Conservation (phyloP, 192 early-diverging fungal species). For the Podochytrium sp. region DNA sequence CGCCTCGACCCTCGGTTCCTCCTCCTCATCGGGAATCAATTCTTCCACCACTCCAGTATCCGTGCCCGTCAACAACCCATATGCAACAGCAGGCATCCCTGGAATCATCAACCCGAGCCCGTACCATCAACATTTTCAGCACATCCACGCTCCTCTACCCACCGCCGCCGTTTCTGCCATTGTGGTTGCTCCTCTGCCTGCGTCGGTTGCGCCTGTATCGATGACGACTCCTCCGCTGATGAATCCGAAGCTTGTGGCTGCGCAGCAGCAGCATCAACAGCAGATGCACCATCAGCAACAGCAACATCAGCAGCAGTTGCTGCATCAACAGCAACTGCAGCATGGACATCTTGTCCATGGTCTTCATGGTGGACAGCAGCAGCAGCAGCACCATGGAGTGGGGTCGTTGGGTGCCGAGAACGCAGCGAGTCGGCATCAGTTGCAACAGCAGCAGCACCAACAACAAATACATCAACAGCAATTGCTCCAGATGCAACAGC, state of each 20-base stretch:
- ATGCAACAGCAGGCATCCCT: conserved; percentile 9
- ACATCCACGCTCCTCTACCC: not conserved
- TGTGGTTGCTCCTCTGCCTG: too few species aligned
- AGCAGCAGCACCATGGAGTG: not conserved
- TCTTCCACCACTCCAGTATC: too few species aligned
- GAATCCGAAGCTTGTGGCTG: not conserved
- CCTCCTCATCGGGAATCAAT: too few species aligned
- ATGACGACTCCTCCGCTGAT: not conserved
- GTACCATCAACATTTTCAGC: conserved; percentile 6
- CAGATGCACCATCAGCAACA: not conserved
- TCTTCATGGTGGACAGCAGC: not conserved
- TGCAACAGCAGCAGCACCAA: not conserved
- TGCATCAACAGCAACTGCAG: conserved; percentile 50
- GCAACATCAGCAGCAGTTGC: conserved; percentile 55
- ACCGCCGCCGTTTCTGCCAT: not conserved
- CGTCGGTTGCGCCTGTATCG: not conserved
- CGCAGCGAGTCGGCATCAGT: conserved; percentile 43
- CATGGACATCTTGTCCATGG: not conserved
- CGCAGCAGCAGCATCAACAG: not conserved
- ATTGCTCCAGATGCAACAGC: not conserved
- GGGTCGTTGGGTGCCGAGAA: not conserved
- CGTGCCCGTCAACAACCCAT: not conserved
- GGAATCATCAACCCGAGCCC: conserved; percentile 17
- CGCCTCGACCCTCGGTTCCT: too few species aligned
- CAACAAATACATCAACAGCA: conserved; percentile 73